These are phyloP conservation scores for Arachis monticola DNA, from an alignment of 331 rosid genomes.

Conservation along the genomic window DNA sequence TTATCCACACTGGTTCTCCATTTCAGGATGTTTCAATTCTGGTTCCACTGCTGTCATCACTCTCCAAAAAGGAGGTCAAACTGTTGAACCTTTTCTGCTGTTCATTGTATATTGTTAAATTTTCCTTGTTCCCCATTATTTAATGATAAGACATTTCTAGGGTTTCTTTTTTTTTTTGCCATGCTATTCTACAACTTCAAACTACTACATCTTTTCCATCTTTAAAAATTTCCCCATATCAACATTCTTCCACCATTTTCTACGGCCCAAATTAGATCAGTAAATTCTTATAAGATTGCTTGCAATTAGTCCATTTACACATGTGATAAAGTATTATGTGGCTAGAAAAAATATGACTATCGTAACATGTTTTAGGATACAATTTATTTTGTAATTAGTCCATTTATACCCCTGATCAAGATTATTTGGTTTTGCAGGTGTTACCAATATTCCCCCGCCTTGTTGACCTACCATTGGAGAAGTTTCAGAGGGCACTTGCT, in stretches of 20 bases:
- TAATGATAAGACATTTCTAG: not conserved
- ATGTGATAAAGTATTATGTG: not conserved
- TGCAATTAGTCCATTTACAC: constrained; percentile 13
- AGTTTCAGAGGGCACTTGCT: constrained; percentile 99
- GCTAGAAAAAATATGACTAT: not conserved
- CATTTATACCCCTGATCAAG: constrained; percentile 7
- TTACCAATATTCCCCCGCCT: constrained; percentile 93
- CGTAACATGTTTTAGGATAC: constrained; percentile 7
- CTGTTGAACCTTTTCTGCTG: constrained; percentile 36
- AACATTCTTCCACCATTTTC: constrained; percentile 7
- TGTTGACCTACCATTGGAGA: constrained; percentile 89
- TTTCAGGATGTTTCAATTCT: constrained; percentile 97
- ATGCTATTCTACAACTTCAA: constrained; percentile 7
- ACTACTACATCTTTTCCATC: constrained; percentile 13
- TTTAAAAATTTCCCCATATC: constrained; percentile 10
- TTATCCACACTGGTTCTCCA: constrained; percentile 37
- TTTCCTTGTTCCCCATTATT: not conserved
- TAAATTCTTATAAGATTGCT: constrained; percentile 17
- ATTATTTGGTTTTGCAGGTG: constrained; percentile 61
- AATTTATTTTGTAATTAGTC: not conserved
- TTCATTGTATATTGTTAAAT: constrained; percentile 26
- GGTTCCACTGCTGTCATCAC: constrained; percentile 88
- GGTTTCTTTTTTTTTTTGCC: not conserved
- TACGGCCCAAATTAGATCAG: not conserved
- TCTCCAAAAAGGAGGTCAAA: constrained; percentile 85